phyloP scores from a whole-genome alignment of 2,329 filamentous ascomycete species.

The Podosphaera xanthii region DNA sequence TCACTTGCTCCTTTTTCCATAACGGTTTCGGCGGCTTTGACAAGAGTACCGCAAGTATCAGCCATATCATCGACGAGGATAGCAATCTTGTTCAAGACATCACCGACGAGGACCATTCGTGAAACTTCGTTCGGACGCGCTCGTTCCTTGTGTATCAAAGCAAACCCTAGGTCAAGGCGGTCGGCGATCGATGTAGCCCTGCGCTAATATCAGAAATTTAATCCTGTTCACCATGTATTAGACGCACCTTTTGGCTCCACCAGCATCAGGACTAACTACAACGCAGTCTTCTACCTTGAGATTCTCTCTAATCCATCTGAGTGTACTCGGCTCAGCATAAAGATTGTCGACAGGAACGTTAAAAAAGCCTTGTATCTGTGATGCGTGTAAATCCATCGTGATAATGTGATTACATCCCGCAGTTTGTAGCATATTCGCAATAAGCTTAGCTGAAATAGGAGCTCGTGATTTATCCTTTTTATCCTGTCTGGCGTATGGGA shows the following conservation, averaged over 20 bases:
- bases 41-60: slow-evolving; percentile 74
- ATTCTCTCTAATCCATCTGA: slow-evolving; percentile 81
- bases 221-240: neutral
- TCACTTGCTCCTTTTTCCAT: slow-evolving; percentile 69
- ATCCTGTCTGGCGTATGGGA: slow-evolving; percentile 88
- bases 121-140: slow-evolving; percentile 78
- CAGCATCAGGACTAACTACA: slow-evolving; percentile 86
- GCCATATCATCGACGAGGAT: slow-evolving; percentile 98
- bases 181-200: slow-evolving; percentile 83
- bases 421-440: slow-evolving; percentile 93
- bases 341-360: slow-evolving; percentile 57
- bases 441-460: slow-evolving; percentile 88
- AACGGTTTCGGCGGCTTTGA: slow-evolving; percentile 75
- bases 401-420: slow-evolving; percentile 85
- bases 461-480: slow-evolving; percentile 93
- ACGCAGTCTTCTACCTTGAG: slow-evolving; percentile 62
- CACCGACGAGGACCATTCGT: slow-evolving; percentile 88
- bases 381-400: slow-evolving; percentile 88
- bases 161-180: slow-evolving; percentile 71
- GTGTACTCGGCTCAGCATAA: slow-evolving; percentile 79
- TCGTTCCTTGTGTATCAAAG: slow-evolving; percentile 91
- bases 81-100: slow-evolving; percentile 73
- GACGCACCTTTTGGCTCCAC: slow-evolving; percentile 63
- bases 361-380: slow-evolving; percentile 91
- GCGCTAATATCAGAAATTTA: slow-evolving; percentile 2